Evolutionary conservation across 2,329 filamentous ascomycete species (phyloP).

Genomic region (Colletotrichum sp.): DNA sequence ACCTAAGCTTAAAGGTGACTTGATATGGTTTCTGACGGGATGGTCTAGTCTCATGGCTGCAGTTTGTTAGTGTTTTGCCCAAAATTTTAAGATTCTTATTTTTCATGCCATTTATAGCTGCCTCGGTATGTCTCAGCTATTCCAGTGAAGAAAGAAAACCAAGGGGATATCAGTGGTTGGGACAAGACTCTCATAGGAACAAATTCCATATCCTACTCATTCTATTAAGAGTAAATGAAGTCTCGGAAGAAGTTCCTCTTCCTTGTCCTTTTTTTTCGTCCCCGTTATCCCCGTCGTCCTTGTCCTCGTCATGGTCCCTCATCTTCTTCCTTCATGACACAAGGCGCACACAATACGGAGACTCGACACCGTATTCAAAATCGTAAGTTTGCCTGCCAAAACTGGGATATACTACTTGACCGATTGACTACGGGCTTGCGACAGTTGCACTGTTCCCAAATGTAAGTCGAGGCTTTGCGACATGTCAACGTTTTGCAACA

Average conservation of each 20-base stretch:
- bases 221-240: background rate
- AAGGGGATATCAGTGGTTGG: background rate
- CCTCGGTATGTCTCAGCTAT: background rate
- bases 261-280: background rate
- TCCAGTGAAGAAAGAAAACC: background rate
- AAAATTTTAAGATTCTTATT: rapidly evolving
- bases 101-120: background rate
- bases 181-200: background rate
- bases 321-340: too few relatives aligned
- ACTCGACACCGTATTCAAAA: too few relatives aligned
- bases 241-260: background rate
- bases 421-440: too few relatives aligned
- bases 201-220: background rate
- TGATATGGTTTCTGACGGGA: background rate
- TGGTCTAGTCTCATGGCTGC: background rate
- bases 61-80: background rate
- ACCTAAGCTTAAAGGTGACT: background rate
- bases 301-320: too few relatives aligned
- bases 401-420: too few relatives aligned
- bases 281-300: background rate
- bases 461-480: too few relatives aligned
- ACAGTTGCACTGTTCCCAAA: too few relatives aligned
- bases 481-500: too few relatives aligned
- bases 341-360: too few relatives aligned
- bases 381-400: too few relatives aligned